These are phyloP conservation scores for Spatholobus suberectus DNA, from an alignment of 306 rosid species.

Conservation along the genomic window DNA sequence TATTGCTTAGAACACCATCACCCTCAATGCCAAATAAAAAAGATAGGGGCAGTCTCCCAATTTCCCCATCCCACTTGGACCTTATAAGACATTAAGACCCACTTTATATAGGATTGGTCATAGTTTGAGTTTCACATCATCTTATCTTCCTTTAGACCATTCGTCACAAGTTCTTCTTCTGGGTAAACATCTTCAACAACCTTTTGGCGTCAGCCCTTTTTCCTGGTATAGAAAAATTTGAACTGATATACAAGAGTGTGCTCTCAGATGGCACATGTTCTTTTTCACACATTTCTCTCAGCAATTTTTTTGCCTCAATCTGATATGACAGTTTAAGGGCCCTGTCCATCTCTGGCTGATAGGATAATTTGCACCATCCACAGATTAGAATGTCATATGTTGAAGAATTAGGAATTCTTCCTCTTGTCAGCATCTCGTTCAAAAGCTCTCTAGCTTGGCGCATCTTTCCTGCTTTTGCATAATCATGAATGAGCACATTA, in stretches of 20 bases:
- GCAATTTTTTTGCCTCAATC: constrained; percentile 76
- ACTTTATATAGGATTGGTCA: neutral
- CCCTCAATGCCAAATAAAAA: constrained; percentile 22
- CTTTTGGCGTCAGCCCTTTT: constrained; percentile 69
- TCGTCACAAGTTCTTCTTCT: constrained; percentile 53
- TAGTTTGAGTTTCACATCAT: constrained; percentile 12
- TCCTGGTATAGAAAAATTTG: constrained; percentile 72
- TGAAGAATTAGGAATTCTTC: constrained; percentile 78
- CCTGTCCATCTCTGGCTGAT: constrained; percentile 66
- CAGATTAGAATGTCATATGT: constrained; percentile 79
- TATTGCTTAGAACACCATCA: neutral
- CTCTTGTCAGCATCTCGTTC: constrained; percentile 83
- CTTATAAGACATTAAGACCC: neutral
- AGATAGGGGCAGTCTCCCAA: neutral
- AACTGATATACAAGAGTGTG: constrained; percentile 64
- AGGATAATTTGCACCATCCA: constrained; percentile 83
- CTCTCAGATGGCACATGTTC: constrained; percentile 73
- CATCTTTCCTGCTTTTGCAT: constrained; percentile 83
- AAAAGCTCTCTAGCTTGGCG: constrained; percentile 85
- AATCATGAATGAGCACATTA: constrained; percentile 84
- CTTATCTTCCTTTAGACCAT: constrained; percentile 36
- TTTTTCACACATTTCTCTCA: constrained; percentile 73
- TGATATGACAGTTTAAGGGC: constrained; percentile 56
- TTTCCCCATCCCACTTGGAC: constrained; percentile 8
- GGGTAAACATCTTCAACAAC: constrained; percentile 64